Base-by-base conservation (phyloP, 1,139 yeast species). In the Kurtzmaniella quercitrusa region DNA sequence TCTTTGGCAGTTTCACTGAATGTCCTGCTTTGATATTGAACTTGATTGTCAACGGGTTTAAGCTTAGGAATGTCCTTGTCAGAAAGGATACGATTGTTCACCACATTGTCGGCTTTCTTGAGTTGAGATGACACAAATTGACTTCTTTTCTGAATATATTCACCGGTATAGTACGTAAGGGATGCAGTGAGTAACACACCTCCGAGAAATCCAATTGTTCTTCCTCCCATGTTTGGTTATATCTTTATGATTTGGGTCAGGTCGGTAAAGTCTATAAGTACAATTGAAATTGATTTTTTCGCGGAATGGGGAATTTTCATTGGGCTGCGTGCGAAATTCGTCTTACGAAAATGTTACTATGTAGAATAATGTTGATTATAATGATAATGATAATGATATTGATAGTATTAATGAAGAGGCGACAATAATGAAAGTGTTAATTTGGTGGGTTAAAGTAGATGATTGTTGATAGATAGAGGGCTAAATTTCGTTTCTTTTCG, bases 181-280 rank as follows among this genome's bases (percentile, higher is more conserved):
- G 87, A 74, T 0, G 88, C 74, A 5, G 91, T 79, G 40, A 84
- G 68, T 26, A 84, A 68, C 3, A 81, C 82, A 30, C 95, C 88
- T 50, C 69, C 84, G 33, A 86, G 63, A 50, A 85, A 80, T 1
- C 94, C 93, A 50, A 80, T 82, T 46, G 81, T 71, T 63, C 88
- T 76, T 41, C 88, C 85, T 60, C 79, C 79, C 83, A 78, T 76
- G 23, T 12, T 14, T 21, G 26, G 26, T 21, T 7, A 21, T 6
- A 11, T 11, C 26, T 21, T 21, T 6, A 11, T 7, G 6, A 21
- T 6, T 21, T 7, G 23, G 23, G 6, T 21, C 9, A 21, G 23
- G 23, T 21, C 8, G 23, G 23, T 21, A 21, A 7, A n/a, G n/a
- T n/a, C n/a, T n/a, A n/a, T n/a, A n/a, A n/a, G n/a, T n/a, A n/a